Evolutionary conservation across 768 basidiomycete genomes (phyloP).

Genomic region (Termitomyces sp.): DNA sequence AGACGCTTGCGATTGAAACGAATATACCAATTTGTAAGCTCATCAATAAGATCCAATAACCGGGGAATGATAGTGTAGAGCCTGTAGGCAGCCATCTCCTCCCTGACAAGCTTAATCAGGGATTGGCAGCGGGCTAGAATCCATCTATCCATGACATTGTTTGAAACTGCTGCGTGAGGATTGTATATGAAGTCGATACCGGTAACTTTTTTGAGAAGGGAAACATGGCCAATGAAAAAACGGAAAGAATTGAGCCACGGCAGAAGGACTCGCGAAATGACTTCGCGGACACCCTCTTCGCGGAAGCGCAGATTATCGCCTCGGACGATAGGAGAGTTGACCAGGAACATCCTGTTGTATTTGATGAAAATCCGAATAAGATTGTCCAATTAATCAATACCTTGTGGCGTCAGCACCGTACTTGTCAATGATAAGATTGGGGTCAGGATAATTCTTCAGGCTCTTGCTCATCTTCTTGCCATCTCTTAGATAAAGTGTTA

Average conservation of each 20-base stretch:
- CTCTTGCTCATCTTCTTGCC: conserved; percentile 99
- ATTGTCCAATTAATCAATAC: conserved; percentile 28
- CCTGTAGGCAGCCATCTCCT: conserved; percentile 97
- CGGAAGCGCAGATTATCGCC: conserved; percentile 98
- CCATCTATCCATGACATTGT: conserved; percentile 99
- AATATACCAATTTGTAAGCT: conserved; percentile 99
- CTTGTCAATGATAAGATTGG: conserved; percentile 80
- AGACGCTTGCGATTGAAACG: conserved; percentile 95
- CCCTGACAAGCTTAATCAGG: conserved; percentile 82
- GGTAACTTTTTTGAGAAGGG: conserved; percentile 76
- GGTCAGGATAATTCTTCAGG: conserved; percentile 94
- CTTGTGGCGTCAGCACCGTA: conserved; percentile 96
- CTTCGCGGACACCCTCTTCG: conserved; percentile 96
- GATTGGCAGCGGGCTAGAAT: conserved; percentile 98
- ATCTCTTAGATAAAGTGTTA: conserved; percentile 45
- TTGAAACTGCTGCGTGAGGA: conserved; percentile 74
- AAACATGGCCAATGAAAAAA: conserved; percentile 96
- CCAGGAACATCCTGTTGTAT: conserved; percentile 81
- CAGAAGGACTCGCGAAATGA: conserved; percentile 91
- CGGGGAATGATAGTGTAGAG: conserved; percentile 98
- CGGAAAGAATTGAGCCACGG: conserved; percentile 99
- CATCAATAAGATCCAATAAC: conserved; percentile 86
- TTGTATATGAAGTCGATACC: conserved; percentile 82
- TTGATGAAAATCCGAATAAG: background rate
- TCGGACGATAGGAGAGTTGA: conserved; percentile 97